Conservation (phyloP, 2,329 filamentous ascomycete genomes). For the Zasmidium citrigriseum region DNA sequence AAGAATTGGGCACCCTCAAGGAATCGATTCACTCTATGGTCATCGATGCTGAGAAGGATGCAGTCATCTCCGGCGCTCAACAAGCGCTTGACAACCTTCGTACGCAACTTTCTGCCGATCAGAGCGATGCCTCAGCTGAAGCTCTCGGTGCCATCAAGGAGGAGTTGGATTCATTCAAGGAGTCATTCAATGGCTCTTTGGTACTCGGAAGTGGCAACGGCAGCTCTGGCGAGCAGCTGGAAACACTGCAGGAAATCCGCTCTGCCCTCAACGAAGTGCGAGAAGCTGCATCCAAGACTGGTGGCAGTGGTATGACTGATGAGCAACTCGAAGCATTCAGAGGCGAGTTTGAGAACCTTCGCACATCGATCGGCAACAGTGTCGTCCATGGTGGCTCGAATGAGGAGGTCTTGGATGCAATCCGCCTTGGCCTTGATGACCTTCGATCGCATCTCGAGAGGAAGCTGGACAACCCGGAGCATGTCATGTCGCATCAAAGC, state of each 20-base stretch:
- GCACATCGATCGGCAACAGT: constrained; percentile 42
- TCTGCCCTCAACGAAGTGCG: constrained; percentile 42
- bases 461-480: constrained; percentile 57
- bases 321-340: constrained; percentile 56
- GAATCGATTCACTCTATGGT: constrained; percentile 58
- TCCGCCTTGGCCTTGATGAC: constrained; percentile 53
- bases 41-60: constrained; percentile 51
- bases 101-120: constrained; percentile 39
- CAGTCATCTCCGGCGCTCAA: constrained; percentile 68
- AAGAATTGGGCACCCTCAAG: constrained; percentile 63
- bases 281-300: constrained; percentile 30
- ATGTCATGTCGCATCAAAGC: constrained; percentile 50
- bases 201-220: constrained; percentile 35
- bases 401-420: constrained; percentile 51
- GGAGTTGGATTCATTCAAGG: constrained; percentile 46
- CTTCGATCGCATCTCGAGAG: constrained; percentile 52
- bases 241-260: constrained; percentile 29
- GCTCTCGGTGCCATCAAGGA: constrained; percentile 44
- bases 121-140: constrained; percentile 44
- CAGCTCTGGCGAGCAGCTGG: constrained; percentile 26
- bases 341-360: constrained; percentile 52
- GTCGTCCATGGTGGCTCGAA: constrained; percentile 44
- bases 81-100: constrained; percentile 47
- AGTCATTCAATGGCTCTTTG: constrained; percentile 44
- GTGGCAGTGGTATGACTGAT: constrained; percentile 39